A percentile compares a stretch with the other conserved stretches of the same genome.
Conservation (phyloP, 306 rosid species). For the Lithocarpus polystachyus region DNA sequence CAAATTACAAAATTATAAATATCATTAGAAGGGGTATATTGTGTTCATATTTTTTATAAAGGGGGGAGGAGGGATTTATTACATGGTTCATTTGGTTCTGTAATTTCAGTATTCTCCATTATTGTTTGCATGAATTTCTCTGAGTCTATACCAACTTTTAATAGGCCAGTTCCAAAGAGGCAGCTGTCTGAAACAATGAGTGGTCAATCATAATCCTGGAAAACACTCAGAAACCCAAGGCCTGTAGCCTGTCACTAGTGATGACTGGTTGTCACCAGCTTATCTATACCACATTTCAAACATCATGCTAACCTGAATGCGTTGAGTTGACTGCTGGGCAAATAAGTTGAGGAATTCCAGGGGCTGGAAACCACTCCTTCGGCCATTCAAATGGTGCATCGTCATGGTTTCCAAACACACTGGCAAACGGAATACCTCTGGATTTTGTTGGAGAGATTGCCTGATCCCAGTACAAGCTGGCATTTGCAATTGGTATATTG, state of each 20-base stretch:
- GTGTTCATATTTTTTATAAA: too few relatives aligned
- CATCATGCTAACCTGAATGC: constrained; percentile 41
- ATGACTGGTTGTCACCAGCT: neutral
- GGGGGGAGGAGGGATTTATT: neutral
- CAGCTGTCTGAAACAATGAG: neutral
- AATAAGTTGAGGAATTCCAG: constrained; percentile 57
- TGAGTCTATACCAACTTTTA: neutral
- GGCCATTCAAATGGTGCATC: constrained; percentile 88
- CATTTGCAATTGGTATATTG: constrained; percentile 63
- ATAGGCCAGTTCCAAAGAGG: neutral
- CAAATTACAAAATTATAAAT: neutral
- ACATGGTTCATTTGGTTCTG: neutral
- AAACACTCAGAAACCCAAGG: neutral
- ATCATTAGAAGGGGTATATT: too few relatives aligned
- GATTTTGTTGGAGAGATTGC: constrained; percentile 73
- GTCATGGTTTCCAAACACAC: constrained; percentile 83
- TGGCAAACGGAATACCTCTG: constrained; percentile 71
- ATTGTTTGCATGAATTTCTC: neutral
- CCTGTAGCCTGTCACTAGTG: neutral
- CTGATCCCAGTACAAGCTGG: constrained; percentile 75
- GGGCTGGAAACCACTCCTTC: constrained; percentile 65
- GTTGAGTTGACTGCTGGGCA: constrained; percentile 42
- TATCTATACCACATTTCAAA: neutral
- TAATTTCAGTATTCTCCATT: neutral
- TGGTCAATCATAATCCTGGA: neutral